Conservation (phyloP, 2,329 filamentous ascomycete genomes). For the Pestalotiopsis sp. region DNA sequence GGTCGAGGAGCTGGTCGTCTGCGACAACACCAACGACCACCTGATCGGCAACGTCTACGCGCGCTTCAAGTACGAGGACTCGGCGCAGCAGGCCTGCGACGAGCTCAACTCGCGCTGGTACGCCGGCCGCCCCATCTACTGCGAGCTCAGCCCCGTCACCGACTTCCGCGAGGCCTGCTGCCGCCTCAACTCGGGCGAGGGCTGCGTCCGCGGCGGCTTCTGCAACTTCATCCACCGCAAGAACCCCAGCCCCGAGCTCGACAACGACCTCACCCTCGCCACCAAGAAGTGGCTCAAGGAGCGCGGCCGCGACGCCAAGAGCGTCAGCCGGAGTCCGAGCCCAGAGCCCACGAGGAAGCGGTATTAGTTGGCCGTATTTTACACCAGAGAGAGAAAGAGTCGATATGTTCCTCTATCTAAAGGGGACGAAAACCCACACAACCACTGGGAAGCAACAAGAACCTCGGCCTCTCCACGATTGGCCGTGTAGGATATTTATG, state of each 20-base stretch:
- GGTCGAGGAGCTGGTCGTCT: conserved; percentile 95
- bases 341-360: conserved; percentile 79
- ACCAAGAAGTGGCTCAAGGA: conserved; percentile 96
- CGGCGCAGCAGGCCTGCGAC: conserved; percentile 90
- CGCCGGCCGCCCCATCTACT: conserved; percentile 94
- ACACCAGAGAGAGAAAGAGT: neutral
- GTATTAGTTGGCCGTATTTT: conserved; percentile 56
- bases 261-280: conserved; percentile 79
- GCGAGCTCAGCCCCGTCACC: conserved; percentile 93
- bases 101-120: conserved; percentile 95
- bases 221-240: conserved; percentile 99
- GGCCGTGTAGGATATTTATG: too few species aligned
- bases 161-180: conserved; percentile 98
- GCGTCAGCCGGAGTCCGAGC: conserved; percentile 77
- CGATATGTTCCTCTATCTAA: neutral
- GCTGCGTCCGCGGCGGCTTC: conserved; percentile 93
- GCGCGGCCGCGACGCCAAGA: conserved; percentile 81
- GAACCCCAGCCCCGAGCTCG: conserved; percentile 86
- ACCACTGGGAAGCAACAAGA: neutral
- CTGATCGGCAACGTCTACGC: conserved; percentile 99
- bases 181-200: conserved; percentile 89
- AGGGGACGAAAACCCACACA: neutral
- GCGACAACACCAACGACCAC: conserved; percentile 99
- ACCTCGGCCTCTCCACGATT: too few species aligned
- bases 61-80: conserved; percentile 99